Evolutionary conservation across 208 protist species (phyloP).

Genomic region (Naegleria lovaniensis): DNA sequence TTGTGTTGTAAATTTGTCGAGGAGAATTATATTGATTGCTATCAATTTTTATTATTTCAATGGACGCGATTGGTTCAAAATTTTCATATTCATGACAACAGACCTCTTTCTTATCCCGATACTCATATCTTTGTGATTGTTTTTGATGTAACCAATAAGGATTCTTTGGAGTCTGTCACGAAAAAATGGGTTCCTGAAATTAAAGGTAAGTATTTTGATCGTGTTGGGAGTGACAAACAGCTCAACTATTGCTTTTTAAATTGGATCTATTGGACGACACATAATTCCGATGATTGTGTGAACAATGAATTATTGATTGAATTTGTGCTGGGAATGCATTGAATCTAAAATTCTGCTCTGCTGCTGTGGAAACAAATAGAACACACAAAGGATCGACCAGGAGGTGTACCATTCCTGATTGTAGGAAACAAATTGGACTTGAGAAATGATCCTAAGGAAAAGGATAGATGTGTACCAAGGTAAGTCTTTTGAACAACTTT

Average conservation of each 20-base stretch:
- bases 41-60: too few species aligned
- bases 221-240: too few species aligned
- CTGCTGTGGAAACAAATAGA: neutral
- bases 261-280: neutral
- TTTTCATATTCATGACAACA: slow-evolving; percentile 26
- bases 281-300: neutral
- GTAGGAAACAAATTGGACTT: slow-evolving; percentile 55
- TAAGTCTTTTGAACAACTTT: slow-evolving; percentile 27
- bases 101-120: slow-evolving; percentile 64
- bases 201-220: neutral
- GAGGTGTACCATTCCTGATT: slow-evolving; percentile 49
- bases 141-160: slow-evolving; percentile 55
- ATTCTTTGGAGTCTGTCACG: slow-evolving; percentile 60
- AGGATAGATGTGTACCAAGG: slow-evolving; percentile 37
- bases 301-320: neutral
- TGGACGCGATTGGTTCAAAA: too few species aligned
- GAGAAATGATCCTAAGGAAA: slow-evolving; percentile 42
- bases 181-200: slow-evolving; percentile 64
- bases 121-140: slow-evolving; percentile 71
- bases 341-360: too few species aligned
- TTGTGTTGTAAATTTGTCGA: too few species aligned
- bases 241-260: neutral
- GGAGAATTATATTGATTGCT: too few species aligned
- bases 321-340: too few species aligned
- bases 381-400: slow-evolving; percentile 30